Base-by-base conservation (phyloP, 305 asterid species). In the Plantago rigida region DNA sequence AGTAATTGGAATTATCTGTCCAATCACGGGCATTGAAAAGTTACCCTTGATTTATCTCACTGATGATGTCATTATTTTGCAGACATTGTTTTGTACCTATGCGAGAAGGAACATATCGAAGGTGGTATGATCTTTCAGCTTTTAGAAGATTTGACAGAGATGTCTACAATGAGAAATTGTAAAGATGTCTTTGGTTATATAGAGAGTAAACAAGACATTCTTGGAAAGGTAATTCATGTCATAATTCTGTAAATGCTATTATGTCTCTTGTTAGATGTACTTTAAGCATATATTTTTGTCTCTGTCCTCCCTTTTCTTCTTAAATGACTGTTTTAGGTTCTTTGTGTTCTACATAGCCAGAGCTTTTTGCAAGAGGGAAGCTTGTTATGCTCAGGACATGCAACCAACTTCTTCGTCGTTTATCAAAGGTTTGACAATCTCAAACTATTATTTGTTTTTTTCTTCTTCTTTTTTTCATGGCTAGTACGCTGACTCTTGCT, bases 121-220 rank as follows among this genome's bases (percentile, higher is more conserved):
- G 94, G 95, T 67, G 98, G 98, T 65, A 87, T 87, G 95, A 91
- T 91, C 73, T 91, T 91, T 78, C 96, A 87, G 82, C 95, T 91
- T 66, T 71, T 91, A 74, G 98, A 91, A 74, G 98, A 91, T 86
- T 81, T 91, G 81, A 91, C 96, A 56, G 98, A 91, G 77, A 87
- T 91, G 96, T 91, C 98, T 52, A 91, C 98, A 29, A 91, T 91
- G 98, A 84, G 86, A 81, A 91, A 87, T 66, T 91, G 98, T 76
- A 81, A 91, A 79, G 98, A 88, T 69, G 71, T 87, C 55, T 91
- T 91, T 75, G 95, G 95, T 0, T 91, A 86, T 52, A 91, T 91
- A 22, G 98, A 91, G 81, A 84, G 95, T 67, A 91, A 87, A 73
- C 98, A 87, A 78, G 98, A 91, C 72, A 83, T 84, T 80, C 79